phyloP scores from a whole-genome alignment of 2,329 filamentous ascomycete species.

The Venturia aucupariae region DNA sequence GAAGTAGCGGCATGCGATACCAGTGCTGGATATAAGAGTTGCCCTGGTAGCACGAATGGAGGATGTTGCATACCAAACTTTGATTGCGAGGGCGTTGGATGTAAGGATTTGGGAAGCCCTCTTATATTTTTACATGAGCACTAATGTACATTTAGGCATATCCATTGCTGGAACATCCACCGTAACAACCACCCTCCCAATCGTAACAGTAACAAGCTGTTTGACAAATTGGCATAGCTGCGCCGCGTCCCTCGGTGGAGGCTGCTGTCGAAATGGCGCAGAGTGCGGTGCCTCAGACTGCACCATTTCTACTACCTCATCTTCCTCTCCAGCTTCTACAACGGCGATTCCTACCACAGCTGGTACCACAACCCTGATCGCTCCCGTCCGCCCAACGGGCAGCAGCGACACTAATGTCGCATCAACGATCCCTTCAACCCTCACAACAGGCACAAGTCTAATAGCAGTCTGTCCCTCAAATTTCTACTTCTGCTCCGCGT shows the following conservation, averaged over 20 bases:
- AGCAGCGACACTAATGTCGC: conserved; percentile 29
- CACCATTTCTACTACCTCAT: conserved; percentile 18
- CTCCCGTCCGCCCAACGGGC: conserved; percentile 35
- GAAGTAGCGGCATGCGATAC: conserved; percentile 51
- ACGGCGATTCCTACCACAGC: conserved; percentile 23
- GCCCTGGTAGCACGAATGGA: conserved; percentile 55
- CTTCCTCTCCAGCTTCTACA: background rate
- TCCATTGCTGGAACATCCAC: conserved; percentile 16
- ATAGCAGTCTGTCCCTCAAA: conserved; percentile 63
- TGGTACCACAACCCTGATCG: conserved; percentile 28
- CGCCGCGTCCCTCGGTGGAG: conserved; percentile 37
- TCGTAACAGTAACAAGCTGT: conserved; percentile 26
- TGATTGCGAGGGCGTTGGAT: conserved; percentile 60
- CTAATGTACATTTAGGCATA: background rate
- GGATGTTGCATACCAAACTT: conserved; percentile 70
- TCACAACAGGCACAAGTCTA: conserved; percentile 19
- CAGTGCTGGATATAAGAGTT: conserved; percentile 52
- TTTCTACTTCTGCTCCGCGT: conserved; percentile 83
- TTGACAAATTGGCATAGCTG: conserved; percentile 38
- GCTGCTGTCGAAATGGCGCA: conserved; percentile 35
- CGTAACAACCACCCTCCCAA: conserved; percentile 21
- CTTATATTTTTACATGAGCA: background rate
- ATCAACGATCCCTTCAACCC: conserved; percentile 19
- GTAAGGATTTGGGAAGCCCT: conserved; percentile 38
- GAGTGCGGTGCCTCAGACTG: conserved; percentile 34